Conservation (phyloP, 768 basidiomycete species). For the Kwoniella newhampshirensis region DNA sequence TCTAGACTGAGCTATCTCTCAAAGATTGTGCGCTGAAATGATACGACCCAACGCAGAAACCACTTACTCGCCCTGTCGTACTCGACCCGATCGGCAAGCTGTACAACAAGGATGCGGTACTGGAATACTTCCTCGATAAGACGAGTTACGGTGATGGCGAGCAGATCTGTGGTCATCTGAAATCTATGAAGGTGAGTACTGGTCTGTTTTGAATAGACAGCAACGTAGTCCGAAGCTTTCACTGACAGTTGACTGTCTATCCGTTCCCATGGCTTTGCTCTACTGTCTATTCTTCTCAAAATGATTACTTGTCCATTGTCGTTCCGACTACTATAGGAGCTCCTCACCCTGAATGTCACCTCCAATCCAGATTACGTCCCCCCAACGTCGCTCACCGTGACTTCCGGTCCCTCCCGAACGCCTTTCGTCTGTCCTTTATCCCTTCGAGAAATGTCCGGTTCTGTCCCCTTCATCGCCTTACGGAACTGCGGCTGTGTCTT, state of each 20-base stretch:
- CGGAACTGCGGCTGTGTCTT: conserved; percentile 86
- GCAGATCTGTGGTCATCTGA: conserved; percentile 86
- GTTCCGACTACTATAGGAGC: conserved; percentile 61
- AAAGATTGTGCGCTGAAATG: no score
- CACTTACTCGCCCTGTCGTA: conserved; percentile 84
- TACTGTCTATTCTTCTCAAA: not conserved
- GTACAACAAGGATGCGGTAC: conserved; percentile 91
- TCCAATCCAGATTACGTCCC: conserved; percentile 63
- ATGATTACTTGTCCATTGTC: not conserved
- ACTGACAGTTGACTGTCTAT: not conserved
- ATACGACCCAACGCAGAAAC: conserved; percentile 58
- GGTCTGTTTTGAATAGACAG: not conserved
- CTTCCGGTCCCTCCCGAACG: conserved; percentile 57
- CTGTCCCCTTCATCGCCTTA: conserved; percentile 82
- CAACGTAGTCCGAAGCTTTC: no score
- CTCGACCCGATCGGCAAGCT: conserved; percentile 89
- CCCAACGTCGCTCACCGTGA: conserved; percentile 47
- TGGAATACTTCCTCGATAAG: conserved; percentile 84
- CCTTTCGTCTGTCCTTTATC: conserved; percentile 89
- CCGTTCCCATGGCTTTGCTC: not conserved
- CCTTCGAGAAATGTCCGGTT: conserved; percentile 91
- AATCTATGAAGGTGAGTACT: conserved; percentile 75
- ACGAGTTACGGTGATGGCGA: conserved; percentile 85
- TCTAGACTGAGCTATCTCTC: no score
- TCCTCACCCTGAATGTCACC: conserved; percentile 78